Percentiles rank a stretch among this genome's conserved stretches.
Conservation (phyloP, 441 rosid species). For the Kokia cookei region DNA sequence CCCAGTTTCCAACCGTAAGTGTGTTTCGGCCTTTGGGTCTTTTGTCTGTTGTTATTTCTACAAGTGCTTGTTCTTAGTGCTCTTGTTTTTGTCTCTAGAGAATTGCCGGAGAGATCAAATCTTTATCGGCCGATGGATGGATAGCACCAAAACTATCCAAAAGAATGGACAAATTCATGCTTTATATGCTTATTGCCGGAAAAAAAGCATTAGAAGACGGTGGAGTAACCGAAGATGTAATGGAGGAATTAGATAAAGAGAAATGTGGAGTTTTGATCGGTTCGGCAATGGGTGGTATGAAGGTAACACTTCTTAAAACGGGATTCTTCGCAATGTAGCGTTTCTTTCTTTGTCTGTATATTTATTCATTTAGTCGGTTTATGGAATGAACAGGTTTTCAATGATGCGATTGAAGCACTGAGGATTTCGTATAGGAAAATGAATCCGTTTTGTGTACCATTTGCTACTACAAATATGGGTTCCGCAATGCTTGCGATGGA, state of each 20-base stretch:
- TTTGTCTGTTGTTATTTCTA: conserved; percentile 9
- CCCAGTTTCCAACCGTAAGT: conserved; percentile 69
- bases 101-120: conserved; percentile 97
- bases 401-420: conserved; percentile 89
- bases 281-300: conserved; percentile 70
- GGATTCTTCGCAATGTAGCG: not conserved
- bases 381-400: conserved; percentile 55
- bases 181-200: conserved; percentile 92
- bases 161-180: conserved; percentile 99
- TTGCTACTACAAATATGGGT: conserved; percentile 98
- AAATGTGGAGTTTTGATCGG: conserved; percentile 70
- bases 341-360: not conserved
- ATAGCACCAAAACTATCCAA: conserved; percentile 85
- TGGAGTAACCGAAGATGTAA: conserved; percentile 76
- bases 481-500: conserved; percentile 99
- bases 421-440: conserved; percentile 81
- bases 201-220: conserved; percentile 96
- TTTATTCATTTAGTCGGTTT: conserved; percentile 7
- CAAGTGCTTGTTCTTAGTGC: not conserved
- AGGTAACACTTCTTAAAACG: conserved; percentile 25
- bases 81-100: conserved; percentile 37
- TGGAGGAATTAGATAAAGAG: conserved; percentile 45
- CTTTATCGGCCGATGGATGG: conserved; percentile 90
- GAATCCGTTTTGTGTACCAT: conserved; percentile 97
- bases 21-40: conserved; percentile 1